phyloP scores from a whole-genome alignment of 2,329 filamentous ascomycete species.

The Beauveria bassiana region DNA sequence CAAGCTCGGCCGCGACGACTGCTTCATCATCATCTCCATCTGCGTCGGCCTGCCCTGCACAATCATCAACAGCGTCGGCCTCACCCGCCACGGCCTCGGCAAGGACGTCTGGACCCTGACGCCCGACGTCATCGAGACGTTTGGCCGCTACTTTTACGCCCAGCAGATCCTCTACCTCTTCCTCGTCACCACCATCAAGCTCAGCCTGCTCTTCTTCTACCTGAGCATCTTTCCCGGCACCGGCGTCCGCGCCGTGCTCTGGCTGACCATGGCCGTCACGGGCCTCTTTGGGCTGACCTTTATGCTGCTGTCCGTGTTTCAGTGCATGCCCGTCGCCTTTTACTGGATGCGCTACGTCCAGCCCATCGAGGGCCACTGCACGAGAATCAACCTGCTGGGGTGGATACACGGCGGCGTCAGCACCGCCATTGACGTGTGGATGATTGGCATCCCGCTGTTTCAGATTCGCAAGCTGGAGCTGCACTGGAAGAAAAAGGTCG shows the following conservation, averaged over 20 bases:
- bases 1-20: constrained; percentile 31
- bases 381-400: constrained; percentile 39
- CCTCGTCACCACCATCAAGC: constrained; percentile 38
- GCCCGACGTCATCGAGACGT: constrained; percentile 32
- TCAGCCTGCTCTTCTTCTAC: constrained; percentile 48
- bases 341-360: constrained; percentile 47
- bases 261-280: constrained; percentile 33
- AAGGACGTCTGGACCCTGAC: constrained; percentile 43
- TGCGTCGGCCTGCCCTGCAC: constrained; percentile 22
- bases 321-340: constrained; percentile 42
- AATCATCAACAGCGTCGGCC: constrained; percentile 24
- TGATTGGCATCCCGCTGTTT: constrained; percentile 42
- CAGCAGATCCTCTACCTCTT: constrained; percentile 39
- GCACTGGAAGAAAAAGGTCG: constrained; percentile 40
- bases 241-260: constrained; percentile 31
- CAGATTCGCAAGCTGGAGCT: constrained; percentile 35
- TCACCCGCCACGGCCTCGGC: constrained; percentile 36
- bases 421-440: constrained; percentile 44
- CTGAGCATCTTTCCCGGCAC: constrained; percentile 42
- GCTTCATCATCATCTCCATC: constrained; percentile 24
- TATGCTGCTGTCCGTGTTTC: constrained; percentile 37
- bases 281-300: constrained; percentile 34
- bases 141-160: constrained; percentile 36
- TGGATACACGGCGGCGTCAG: constrained; percentile 46
- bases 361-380: constrained; percentile 37